Evolutionary conservation across 768 basidiomycete genomes (phyloP), one percentile per base, ranked within the genome.

Genomic region (Pholiota molesta): DNA sequence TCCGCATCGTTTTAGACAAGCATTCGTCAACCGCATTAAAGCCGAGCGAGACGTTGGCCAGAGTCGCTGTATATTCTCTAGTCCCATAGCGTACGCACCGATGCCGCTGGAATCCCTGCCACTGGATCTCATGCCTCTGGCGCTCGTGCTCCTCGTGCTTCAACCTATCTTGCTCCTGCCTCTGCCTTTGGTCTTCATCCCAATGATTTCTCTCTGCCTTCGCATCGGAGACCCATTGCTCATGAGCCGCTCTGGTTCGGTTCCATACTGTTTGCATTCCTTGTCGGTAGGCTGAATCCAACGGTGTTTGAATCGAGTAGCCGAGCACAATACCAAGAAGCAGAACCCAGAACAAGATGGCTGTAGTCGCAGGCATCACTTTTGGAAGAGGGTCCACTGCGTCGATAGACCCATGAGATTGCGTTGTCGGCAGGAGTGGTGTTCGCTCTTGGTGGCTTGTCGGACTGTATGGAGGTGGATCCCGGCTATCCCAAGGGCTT

Each of bases 61-160:
- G 53, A 9, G 52, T 65, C 2, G 68, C 61, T 6, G 53, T 66
- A 51, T 69, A 67, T 40, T 71, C 63, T 31, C 69, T 64, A 28
- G 62, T 63, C 7, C 60, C 65, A 54, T 71, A 71, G 0, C 63
- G 51, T 13, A 66, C 21, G 51, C 69, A 70, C 2, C 45, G 42
- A 2, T 29, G 37, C 13, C 47, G 28, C 11, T 52, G 39, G 19
- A 67, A 17, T 1, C 39, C 60, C 2, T 59, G 23, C 69, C 69
- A 70, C 10, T 42, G 5, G 42, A 70, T 68, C 7, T 16, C 17
- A 3, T 16, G 21, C 10, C 62, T 52, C 55, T 62, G 55, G 11
- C 55, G 47, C 17, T 49, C 51, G 16, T 61, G 61, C 31, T 62
- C 62, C 28, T 61, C 63, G 4, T 21, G 19, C 2, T 63, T 42